Evolutionary conservation across 257 asterid genomes (phyloP).

Genomic region (Eustoma russellianum): DNA sequence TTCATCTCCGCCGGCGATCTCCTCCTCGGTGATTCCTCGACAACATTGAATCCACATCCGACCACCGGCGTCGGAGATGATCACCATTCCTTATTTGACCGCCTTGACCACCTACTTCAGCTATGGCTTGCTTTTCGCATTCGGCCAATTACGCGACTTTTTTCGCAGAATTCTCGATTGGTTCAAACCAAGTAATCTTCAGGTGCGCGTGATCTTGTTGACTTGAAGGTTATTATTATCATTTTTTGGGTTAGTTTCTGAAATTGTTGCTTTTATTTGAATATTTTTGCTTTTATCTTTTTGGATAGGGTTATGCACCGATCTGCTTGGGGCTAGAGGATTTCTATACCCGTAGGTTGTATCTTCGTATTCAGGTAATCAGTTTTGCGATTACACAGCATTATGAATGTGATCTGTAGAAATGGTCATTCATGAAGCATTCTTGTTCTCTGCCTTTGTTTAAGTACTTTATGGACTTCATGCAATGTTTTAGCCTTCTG

Average conservation of each 20-base stretch:
- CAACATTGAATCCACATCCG: conserved; percentile 11
- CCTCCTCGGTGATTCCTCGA: conserved; percentile 2
- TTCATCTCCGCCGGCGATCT: conserved; percentile 7
- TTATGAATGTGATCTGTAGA: no score
- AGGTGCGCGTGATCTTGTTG: conserved; percentile 37
- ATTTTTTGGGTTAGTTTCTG: conserved; percentile 1
- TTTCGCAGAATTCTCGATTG: conserved; percentile 64
- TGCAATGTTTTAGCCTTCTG: no score
- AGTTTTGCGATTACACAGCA: no score
- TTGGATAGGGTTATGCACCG: conserved; percentile 90
- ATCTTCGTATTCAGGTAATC: conserved; percentile 79
- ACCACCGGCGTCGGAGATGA: conserved; percentile 25
- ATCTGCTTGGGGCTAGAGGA: conserved; percentile 98
- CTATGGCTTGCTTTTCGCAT: conserved; percentile 90
- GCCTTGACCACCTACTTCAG: conserved; percentile 94
- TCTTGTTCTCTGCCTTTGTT: no score
- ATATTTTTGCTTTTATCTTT: conserved; percentile 2
- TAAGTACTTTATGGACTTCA: neutral
- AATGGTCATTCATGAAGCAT: no score
- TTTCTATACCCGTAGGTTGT: conserved; percentile 83
- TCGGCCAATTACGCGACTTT: conserved; percentile 91
- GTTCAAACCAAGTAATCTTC: conserved; percentile 64
- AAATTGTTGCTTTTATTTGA: conserved; percentile 1
- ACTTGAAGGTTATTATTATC: no score
- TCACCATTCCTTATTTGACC: conserved; percentile 81